Evolutionary conservation across 768 basidiomycete species (phyloP), one percentile per base, ranked within the genome.

Genomic region (Suillus paluster): DNA sequence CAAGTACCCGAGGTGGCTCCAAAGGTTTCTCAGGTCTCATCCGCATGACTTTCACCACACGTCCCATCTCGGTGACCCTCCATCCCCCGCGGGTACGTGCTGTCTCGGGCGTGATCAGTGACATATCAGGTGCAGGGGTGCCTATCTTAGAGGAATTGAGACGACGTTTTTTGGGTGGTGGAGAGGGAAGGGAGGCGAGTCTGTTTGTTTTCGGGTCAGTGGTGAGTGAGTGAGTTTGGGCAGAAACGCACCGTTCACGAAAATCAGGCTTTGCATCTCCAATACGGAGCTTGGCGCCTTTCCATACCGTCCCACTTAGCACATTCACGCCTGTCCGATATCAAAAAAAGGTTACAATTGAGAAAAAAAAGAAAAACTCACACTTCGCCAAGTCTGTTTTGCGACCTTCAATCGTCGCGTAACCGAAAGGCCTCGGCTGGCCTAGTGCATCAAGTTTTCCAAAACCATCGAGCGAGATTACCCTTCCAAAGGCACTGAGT

Each of bases 231-330:
- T 61, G 27, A 42, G 58, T 6, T 3, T 3, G 38, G n/a, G 17
- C 6, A 19, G 23, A 33, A 4, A 25, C 64, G 48, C 55, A 90
- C 92, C 86, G 81, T 69, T 88, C 86, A 3, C 73, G 73, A 67
- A 81, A 94, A 71, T 93, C 87, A 1, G 88, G 88, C 64, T 86
- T 90, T n/a, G 93, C 92, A 66, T 94, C 91, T 10, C 91, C 91
- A 39, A 95, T 84, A 19, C 92, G 84, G 36, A 95, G 76, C 66
- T 90, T 94, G 23, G 92, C 78, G n/a, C 94, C 94, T 76, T 93
- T 94, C 91, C 92, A 95, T 1, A 85, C 91, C 7, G 90, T 86
- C 38, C 94, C 93, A 63, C 89, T 93, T 30, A 95, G 81, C 3
- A 86, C 72, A 70, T 86, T 93, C 72, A 91, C 79, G 73, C 91